Percentiles rank a stretch among this genome's conserved stretches.
These are phyloP conservation scores for Alternaria sp. DNA, from an alignment of 2,329 filamentous ascomycete genomes.

Conservation along the genomic window DNA sequence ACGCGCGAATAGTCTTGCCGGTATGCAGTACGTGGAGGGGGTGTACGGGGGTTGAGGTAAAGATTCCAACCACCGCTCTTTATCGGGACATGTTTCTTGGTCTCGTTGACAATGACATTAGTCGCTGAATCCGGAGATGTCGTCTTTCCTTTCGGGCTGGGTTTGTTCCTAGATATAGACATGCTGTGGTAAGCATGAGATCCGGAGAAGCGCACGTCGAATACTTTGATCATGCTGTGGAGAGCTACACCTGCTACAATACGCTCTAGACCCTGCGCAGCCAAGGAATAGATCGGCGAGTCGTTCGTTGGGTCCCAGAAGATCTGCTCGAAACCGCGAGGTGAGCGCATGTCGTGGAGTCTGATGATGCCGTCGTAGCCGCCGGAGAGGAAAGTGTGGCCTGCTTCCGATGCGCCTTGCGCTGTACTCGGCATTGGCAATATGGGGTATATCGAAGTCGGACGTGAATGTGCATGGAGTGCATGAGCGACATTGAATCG, in stretches of 20 bases:
- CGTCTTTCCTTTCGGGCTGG: neutral
- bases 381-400: conserved; percentile 66
- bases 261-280: conserved; percentile 63
- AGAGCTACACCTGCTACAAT: conserved; percentile 65
- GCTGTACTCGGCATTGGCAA: conserved; percentile 49
- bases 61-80: conserved; percentile 55
- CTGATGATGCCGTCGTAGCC: conserved; percentile 66
- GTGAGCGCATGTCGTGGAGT: conserved; percentile 68
- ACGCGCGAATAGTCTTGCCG: conserved; percentile 28
- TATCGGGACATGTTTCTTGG: conserved; percentile 1
- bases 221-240: conserved; percentile 68
- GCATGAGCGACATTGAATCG: conserved; percentile 44
- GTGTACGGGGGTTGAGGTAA: conserved; percentile 53
- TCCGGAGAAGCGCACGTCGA: conserved; percentile 65
- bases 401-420: conserved; percentile 46
- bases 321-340: conserved; percentile 55
- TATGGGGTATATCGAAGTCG: conserved; percentile 57
- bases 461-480: conserved; percentile 8
- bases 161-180: conserved; percentile 22
- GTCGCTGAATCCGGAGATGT: conserved; percentile 19
- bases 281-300: conserved; percentile 66
- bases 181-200: conserved; percentile 51
- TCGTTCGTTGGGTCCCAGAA: conserved; percentile 66
- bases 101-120: conserved; percentile 23
- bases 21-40: conserved; percentile 23